Evolutionary conservation across 768 basidiomycete species (phyloP), one percentile per base, ranked within the genome.

Genomic region (Russula ochroleuca): DNA sequence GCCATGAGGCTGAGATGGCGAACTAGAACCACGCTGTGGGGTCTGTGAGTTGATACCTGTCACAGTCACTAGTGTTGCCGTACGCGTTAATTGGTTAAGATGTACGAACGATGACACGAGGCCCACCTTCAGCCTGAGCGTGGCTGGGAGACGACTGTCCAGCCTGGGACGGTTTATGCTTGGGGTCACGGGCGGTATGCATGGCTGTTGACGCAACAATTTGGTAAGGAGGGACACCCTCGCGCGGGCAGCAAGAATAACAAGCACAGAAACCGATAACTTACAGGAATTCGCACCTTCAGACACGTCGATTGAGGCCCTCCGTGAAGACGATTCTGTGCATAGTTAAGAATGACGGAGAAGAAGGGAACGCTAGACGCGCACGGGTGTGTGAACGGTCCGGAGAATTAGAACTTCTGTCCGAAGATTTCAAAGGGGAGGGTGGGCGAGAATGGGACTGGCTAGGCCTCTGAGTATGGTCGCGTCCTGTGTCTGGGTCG

Each of bases 341-440:
- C 17, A 23, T 49, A 45, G 56, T 62, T 21, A 59, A 47, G 48
- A 63, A 54, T 33, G 43, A 21, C 21, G 45, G 49, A 10, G 25
- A 35, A 54, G 48, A 3, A 28, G 52, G 38, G 17, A 23, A 38
- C 7, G 23, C 31, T 41, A 38, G 53, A 51, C 53, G 65, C 66
- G 65, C 56, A 62, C 61, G 67, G 43, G 67, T 61, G 49, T 67
- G 56, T 38, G 58, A 59, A 59, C 56, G 61, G 67, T 64, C 59
- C 21, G 74, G 70, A 59, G 71, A 72, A 11, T 68, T 58, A 17
- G 83, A 82, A 63, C 68, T 55, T 17, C 85, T 83, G 69, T 89
- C 86, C 57, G 87, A 87, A 72, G 87, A 88, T 66, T 85, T 83
- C 73, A 83, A 90, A 28, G 87, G 83, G 13, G 89, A 85, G 23